These are phyloP conservation scores for Paecilomyces formosus DNA, from an alignment of 2,329 filamentous ascomycete genomes.

Conservation along the genomic window DNA sequence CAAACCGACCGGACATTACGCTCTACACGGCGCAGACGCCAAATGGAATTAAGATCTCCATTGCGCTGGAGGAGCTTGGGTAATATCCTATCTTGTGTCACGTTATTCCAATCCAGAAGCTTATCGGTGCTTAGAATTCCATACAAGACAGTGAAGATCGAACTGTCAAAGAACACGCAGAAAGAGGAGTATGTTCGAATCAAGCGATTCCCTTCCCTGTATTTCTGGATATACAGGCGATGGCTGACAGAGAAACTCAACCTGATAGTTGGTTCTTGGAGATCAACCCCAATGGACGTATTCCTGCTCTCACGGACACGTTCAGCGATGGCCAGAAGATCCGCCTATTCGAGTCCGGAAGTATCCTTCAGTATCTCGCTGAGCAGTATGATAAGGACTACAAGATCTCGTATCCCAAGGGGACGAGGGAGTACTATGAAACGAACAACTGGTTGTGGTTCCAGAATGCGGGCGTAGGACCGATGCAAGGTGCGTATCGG, in stretches of 20 bases:
- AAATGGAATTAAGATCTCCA: slow-evolving; percentile 85
- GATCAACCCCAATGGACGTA: slow-evolving; percentile 90
- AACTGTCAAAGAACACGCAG: slow-evolving; percentile 68
- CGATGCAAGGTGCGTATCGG: slow-evolving; percentile 46
- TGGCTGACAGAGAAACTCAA: background rate
- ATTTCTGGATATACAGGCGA: background rate
- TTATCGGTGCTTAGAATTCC: slow-evolving; percentile 43
- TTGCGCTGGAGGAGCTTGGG: slow-evolving; percentile 76
- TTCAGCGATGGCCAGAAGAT: slow-evolving; percentile 67
- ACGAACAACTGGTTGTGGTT: slow-evolving; percentile 71
- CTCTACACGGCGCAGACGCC: slow-evolving; percentile 79
- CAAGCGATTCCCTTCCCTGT: background rate
- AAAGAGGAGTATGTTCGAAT: slow-evolving; percentile 51
- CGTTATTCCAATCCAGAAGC: slow-evolving; percentile 5
- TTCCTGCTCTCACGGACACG: slow-evolving; percentile 77
- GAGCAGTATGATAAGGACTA: slow-evolving; percentile 74
- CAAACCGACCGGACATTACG: slow-evolving; percentile 54
- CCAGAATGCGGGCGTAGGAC: slow-evolving; percentile 73
- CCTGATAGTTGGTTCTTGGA: slow-evolving; percentile 65
- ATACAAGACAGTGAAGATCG: slow-evolving; percentile 68
- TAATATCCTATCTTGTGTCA: slow-evolving; percentile 10
- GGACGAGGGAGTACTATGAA: slow-evolving; percentile 68
- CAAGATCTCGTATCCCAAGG: slow-evolving; percentile 71
- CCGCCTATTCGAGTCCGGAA: slow-evolving; percentile 64
- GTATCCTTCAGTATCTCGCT: slow-evolving; percentile 49